Base-by-base conservation (phyloP, 2,329 filamentous ascomycete genomes). In the Aspergillus felis region DNA sequence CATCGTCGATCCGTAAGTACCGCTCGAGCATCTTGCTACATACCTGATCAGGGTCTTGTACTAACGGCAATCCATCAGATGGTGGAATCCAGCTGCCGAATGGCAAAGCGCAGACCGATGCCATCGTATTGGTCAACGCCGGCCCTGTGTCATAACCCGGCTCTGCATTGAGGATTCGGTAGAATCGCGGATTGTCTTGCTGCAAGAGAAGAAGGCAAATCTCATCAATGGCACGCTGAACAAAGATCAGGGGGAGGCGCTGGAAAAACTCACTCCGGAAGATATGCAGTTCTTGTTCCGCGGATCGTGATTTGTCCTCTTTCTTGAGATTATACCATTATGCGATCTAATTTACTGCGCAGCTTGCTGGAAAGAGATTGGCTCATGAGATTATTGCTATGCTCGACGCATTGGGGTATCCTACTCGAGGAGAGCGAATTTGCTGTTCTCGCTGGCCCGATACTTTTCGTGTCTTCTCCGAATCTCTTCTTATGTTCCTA, bases 31-130 rank as follows among this genome's bases (percentile, higher is more conserved):
- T 28, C 38, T n/a, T 20, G 24, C 32, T 28, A n/a, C 35, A 14
- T 32, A 6, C 12, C 32, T 46, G 46, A 28, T 32, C 42, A 49
- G 44, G 28, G 47, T 17, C 49, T 17, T 29, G 17, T 53, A 32
- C 56, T 62, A 50, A 73, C 73, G 78, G 53, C 20, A 4, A 27
- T 58, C 32, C 60, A 17, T 38, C 64, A 92, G 89, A 65, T 97
- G 94, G 94, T 99, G 94, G 94, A 97, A 97, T 66, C 94, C 94
- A n/a, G 92, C 92, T n/a, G 93, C 93, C 0, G 94, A 99, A 77
- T 99, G 94, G 94, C 94, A 99, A 76, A 94, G 90, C 60, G 94
- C 94, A 2, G 94, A 99, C 73, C 85, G 90, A 63, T 92, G 89
- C 70, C 94, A 97, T 76, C 92, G 94, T 56, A 99, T 97, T 65